These are phyloP conservation scores for Aurantiochytrium sp. DNA, from an alignment of 108 stramenopile genomes.

Conservation along the genomic window DNA sequence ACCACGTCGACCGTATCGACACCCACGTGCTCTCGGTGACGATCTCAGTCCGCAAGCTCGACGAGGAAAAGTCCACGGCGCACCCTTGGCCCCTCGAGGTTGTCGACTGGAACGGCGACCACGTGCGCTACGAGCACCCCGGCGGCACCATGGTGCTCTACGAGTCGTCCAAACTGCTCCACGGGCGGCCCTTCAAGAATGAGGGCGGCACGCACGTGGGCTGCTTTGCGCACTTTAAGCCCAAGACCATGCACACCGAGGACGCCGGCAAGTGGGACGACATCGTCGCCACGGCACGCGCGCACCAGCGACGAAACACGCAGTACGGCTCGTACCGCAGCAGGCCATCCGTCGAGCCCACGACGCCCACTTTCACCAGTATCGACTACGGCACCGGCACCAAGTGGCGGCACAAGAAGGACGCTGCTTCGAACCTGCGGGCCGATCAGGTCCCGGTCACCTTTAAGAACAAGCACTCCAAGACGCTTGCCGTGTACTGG, in stretches of 20 bases:
- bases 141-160: constrained; percentile 29
- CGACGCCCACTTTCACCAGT: background rate
- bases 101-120: background rate
- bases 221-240: constrained; percentile 24
- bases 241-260: background rate
- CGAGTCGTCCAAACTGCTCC: background rate
- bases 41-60: background rate
- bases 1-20: constrained; percentile 21
- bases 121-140: constrained; percentile 28
- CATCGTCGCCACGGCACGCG: background rate
- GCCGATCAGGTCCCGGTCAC: background rate
- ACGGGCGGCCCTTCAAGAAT: background rate
- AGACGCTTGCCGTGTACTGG: background rate
- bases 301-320: background rate
- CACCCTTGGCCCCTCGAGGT: constrained; percentile 24
- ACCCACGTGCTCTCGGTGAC: constrained; percentile 1
- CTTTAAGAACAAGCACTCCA: background rate
- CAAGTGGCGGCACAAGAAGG: background rate
- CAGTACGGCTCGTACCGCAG: background rate
- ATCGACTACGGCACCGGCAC: background rate
- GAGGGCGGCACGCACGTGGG: constrained; percentile 17
- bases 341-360: background rate
- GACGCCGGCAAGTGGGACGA: constrained; percentile 4
- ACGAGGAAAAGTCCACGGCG: constrained; percentile 8
- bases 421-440: background rate